Conservation (phyloP, 78 protist genomes). For the Emiliania huxleyi region DNA sequence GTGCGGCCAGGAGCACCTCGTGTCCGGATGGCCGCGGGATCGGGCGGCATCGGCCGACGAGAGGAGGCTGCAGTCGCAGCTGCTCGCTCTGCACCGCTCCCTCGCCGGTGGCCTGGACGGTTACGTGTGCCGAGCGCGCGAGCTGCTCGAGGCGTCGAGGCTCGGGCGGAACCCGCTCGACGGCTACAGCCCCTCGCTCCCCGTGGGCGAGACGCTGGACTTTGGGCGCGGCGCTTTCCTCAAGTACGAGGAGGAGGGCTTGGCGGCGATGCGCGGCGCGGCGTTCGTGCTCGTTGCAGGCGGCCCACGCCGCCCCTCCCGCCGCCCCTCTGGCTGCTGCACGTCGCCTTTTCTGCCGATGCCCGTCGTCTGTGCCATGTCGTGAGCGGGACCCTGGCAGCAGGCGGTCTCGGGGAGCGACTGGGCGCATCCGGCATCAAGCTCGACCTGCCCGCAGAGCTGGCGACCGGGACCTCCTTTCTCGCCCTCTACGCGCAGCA, state of each 20-base stretch:
- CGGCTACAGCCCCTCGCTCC: conserved; percentile 1
- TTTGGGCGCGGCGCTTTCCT: background rate
- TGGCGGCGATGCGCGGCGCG: background rate
- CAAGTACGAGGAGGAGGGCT: conserved; percentile 27
- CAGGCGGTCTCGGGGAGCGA: conserved; percentile 64
- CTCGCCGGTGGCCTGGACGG: conserved; percentile 55
- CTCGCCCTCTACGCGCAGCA: conserved; percentile 36
- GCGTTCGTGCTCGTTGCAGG: conserved; percentile 57
- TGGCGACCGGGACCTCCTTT: conserved; percentile 27
- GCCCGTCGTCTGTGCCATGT: background rate
- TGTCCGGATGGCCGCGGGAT: background rate
- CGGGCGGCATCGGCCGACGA: background rate
- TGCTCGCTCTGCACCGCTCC: background rate
- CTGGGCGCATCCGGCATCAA: conserved; percentile 64
- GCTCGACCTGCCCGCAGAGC: conserved; percentile 51
- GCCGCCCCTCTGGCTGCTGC: too few species aligned
- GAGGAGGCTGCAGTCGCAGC: background rate
- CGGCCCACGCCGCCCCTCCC: too few species aligned
- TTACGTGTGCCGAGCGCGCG: conserved; percentile 15
- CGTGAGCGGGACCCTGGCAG: background rate
- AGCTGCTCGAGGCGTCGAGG: conserved; percentile 19
- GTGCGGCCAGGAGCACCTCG: conserved; percentile 28
- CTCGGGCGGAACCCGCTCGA: conserved; percentile 37
- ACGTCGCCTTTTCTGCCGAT: background rate
- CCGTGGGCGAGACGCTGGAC: background rate